A percentile compares a stretch with the other conserved stretches of the same genome.
These are phyloP conservation scores for Saururus chinensis DNA, from an alignment of 164 flowering plant genomes.

Conservation along the genomic window DNA sequence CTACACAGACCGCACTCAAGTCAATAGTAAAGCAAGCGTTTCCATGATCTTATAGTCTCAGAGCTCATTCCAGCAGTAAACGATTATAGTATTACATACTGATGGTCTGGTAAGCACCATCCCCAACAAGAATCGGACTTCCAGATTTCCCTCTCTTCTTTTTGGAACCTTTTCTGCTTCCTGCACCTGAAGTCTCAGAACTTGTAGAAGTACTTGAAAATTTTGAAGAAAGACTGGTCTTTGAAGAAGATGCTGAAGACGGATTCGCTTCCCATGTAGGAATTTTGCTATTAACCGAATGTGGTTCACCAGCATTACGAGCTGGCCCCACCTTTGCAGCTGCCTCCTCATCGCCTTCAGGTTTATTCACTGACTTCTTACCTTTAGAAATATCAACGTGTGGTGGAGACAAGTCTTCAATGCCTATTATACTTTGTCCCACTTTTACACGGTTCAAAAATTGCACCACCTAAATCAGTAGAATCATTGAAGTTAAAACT, in stretches of 20 bases:
- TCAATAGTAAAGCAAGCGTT: no score
- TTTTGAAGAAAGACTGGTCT: conserved; percentile 4
- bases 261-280: conserved; percentile 4
- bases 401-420: conserved; percentile 15
- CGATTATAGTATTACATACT: no score
- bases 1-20: no score
- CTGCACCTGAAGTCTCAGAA: conserved; percentile 1
- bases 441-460: conserved; percentile 5
- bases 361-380: conserved; percentile 1
- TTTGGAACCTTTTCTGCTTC: conserved; percentile 3
- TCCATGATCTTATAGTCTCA: no score
- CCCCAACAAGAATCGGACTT: no score
- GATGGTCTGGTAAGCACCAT: no score
- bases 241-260: conserved; percentile 7
- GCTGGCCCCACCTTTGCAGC: conserved; percentile 4
- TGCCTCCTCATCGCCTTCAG: conserved; percentile 10
- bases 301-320: conserved; percentile 4
- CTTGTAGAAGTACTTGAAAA: conserved; percentile 7
- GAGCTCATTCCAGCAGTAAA: no score
- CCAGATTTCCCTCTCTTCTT: conserved; percentile 5
- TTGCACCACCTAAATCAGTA: conserved; percentile 14
- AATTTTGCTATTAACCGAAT: conserved; percentile 9
- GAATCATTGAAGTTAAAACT: no score
- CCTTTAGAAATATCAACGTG: conserved; percentile 9
- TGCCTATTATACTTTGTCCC: conserved; percentile 9